Percentiles rank a stretch among this genome's conserved stretches.
Evolutionary conservation across 208 protist genomes (phyloP).

Genomic region (Wallacemonas sp.): DNA sequence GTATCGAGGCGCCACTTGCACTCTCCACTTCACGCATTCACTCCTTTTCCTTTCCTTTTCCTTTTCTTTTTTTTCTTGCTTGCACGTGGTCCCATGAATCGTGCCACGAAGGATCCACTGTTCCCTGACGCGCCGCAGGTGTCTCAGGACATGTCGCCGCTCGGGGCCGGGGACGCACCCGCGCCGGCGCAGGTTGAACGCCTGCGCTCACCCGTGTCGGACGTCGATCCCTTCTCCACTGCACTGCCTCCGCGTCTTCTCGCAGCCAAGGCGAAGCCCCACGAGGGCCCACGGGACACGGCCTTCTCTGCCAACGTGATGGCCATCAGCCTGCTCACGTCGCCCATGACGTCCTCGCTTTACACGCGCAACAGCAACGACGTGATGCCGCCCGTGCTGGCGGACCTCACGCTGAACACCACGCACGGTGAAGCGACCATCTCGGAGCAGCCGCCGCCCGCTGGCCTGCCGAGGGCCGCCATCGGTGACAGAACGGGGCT

Average conservation of each 20-base stretch:
- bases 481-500: not conserved
- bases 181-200: not conserved
- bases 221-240: not conserved
- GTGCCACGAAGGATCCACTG: too few species aligned
- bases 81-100: too few species aligned
- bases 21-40: too few species aligned
- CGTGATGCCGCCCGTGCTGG: not conserved
- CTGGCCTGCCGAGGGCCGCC: not conserved
- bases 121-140: too few species aligned
- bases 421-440: not conserved
- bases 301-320: not conserved
- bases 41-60: too few species aligned
- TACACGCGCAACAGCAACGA: constrained; percentile 7
- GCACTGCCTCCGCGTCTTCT: not conserved
- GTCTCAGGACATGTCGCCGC: too few species aligned
- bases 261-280: not conserved
- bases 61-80: too few species aligned
- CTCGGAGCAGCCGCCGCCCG: not conserved
- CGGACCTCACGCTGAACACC: not conserved
- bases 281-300: not conserved
- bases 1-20: too few species aligned
- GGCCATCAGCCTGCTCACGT: constrained; percentile 12
- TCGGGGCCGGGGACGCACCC: not conserved
- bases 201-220: not conserved
- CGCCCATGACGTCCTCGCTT: constrained; percentile 8